These are phyloP conservation scores for Xylaria cubensis DNA, from an alignment of 495 filamentous ascomycete species.

Conservation along the genomic window DNA sequence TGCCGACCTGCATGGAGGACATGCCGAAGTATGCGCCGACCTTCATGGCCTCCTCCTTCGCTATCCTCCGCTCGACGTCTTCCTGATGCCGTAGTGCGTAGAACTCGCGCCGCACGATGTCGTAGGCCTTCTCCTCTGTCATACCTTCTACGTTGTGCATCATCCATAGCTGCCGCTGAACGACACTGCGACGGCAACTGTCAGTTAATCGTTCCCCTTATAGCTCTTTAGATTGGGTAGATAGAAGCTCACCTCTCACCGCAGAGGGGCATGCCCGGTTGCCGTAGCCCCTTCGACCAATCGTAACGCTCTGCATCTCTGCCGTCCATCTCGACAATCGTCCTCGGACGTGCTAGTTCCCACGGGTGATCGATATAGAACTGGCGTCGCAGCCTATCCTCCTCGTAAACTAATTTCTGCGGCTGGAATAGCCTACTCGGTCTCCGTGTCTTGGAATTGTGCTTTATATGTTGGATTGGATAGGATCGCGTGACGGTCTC, in stretches of 20 bases:
- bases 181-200: constrained; percentile 67
- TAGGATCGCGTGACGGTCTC: constrained; percentile 74
- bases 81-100: constrained; percentile 81
- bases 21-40: constrained; percentile 88
- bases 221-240: not conserved
- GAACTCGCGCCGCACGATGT: constrained; percentile 87
- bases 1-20: constrained; percentile 72
- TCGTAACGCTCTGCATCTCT: constrained; percentile 75
- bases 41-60: constrained; percentile 84
- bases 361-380: constrained; percentile 97
- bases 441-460: constrained; percentile 59
- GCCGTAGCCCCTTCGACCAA: constrained; percentile 77
- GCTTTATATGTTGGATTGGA: constrained; percentile 64
- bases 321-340: constrained; percentile 85
- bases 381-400: constrained; percentile 77
- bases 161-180: constrained; percentile 89
- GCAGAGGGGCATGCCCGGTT: constrained; percentile 79
- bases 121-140: constrained; percentile 75
- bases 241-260: constrained; percentile 75
- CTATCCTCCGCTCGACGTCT: constrained; percentile 83
- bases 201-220: constrained; percentile 16
- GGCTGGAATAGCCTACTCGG: constrained; percentile 81
- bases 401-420: constrained; percentile 77
- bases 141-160: constrained; percentile 67
- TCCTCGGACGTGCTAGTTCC: constrained; percentile 89